Percentiles rank a stretch among this genome's conserved stretches.
Evolutionary conservation across 495 filamentous ascomycete species (phyloP).

Genomic region (Pseudomonodictys pantanalensis): DNA sequence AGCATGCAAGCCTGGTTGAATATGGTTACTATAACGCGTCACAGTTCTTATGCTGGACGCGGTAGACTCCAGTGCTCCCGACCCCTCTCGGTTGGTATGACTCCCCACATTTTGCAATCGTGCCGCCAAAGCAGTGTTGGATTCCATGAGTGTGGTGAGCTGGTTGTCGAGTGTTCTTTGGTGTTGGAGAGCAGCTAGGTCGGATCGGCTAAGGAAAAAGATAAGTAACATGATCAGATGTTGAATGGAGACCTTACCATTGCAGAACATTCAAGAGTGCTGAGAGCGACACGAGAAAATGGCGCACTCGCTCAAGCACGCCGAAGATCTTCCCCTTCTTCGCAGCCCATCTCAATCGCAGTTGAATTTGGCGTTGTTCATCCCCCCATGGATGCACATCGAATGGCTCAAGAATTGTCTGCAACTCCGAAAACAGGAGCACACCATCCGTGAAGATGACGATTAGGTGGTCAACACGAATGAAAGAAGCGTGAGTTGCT

Average conservation of each 20-base stretch:
- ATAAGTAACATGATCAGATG: not conserved
- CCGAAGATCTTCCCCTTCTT: not conserved
- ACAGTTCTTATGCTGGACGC: not conserved
- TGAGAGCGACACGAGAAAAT: not conserved
- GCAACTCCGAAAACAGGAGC: conserved; percentile 2
- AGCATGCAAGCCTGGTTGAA: not conserved
- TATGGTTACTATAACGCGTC: no score
- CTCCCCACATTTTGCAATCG: not conserved
- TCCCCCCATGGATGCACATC: not conserved
- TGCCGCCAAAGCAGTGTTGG: not conserved
- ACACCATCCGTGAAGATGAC: conserved; percentile 9
- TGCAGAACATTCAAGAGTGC: not conserved
- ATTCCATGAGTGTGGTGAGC: not conserved
- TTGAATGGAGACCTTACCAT: not conserved
- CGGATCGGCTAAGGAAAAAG: not conserved
- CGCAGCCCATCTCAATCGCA: not conserved
- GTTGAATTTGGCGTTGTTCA: not conserved
- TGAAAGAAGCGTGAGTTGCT: not conserved
- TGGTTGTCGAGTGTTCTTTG: not conserved
- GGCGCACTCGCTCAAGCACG: not conserved
- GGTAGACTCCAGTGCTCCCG: not conserved
- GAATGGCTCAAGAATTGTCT: not conserved
- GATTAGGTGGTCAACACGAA: conserved; percentile 13
- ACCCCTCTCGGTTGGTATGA: no score
- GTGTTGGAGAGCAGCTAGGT: not conserved